phyloP scores from a whole-genome alignment of 164 flowering plant genomes.

The Vitis rotundifolia region DNA sequence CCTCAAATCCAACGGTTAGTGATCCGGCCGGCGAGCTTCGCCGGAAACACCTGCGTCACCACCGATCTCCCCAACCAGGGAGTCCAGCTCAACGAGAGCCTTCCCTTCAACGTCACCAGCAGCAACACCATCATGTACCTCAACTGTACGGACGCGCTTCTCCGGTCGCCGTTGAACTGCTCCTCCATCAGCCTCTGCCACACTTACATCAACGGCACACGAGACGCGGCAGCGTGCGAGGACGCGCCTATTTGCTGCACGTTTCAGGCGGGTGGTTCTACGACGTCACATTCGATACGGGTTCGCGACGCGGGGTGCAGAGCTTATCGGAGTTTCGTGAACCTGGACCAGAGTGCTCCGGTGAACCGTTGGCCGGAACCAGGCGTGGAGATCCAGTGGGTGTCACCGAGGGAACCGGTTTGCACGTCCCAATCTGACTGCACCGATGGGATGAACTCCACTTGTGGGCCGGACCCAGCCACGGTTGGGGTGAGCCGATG shows the following conservation, averaged over 20 bases:
- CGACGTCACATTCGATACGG: constrained; percentile 40
- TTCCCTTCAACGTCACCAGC: constrained; percentile 65
- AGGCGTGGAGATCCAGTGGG: constrained; percentile 58
- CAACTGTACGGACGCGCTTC: constrained; percentile 38
- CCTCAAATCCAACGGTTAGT: constrained; percentile 38
- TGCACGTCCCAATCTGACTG: constrained; percentile 48
- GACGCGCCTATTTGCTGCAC: constrained; percentile 41
- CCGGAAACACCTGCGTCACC: constrained; percentile 44
- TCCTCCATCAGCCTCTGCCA: constrained; percentile 50
- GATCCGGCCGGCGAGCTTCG: constrained; percentile 39
- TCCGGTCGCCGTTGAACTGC: constrained; percentile 47
- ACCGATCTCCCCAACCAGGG: constrained; percentile 43
- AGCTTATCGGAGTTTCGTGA: constrained; percentile 56
- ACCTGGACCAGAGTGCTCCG: constrained; percentile 34
- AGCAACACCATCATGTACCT: constrained; percentile 53
- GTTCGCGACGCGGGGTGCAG: constrained; percentile 40
- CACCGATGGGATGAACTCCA: constrained; percentile 26
- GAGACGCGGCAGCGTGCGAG: constrained; percentile 24
- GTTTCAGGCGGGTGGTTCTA: constrained; percentile 50
- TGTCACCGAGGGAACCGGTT: constrained; percentile 41
- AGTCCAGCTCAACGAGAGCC: constrained; percentile 39
- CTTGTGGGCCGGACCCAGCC: constrained; percentile 38
- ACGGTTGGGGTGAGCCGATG: constrained; percentile 36
- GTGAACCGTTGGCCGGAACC: constrained; percentile 46
- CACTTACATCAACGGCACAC: constrained; percentile 31